phyloP scores from a whole-genome alignment of 345 rosid genomes.

The Arabis hirsuta region DNA sequence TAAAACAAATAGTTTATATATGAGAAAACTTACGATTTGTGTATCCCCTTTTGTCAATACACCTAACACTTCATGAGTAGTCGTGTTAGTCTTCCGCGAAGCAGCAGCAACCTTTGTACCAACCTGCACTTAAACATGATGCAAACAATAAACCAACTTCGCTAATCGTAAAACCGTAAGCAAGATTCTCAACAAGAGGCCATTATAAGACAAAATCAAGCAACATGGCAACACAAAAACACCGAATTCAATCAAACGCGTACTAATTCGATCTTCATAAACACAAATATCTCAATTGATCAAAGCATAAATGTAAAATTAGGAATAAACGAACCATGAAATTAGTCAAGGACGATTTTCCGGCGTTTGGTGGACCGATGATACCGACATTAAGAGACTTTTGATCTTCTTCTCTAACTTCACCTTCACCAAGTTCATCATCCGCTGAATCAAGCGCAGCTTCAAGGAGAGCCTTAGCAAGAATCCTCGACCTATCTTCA shows the following conservation, averaged over 20 bases:
- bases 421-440: constrained; percentile 61
- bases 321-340: constrained; percentile 57
- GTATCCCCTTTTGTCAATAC: constrained; percentile 81
- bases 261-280: background rate
- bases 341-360: constrained; percentile 89
- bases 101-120: constrained; percentile 96
- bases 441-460: constrained; percentile 74
- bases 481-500: constrained; percentile 53
- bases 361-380: constrained; percentile 95
- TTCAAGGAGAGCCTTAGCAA: constrained; percentile 74
- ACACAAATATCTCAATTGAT: constrained; percentile 6
- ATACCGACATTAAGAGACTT: constrained; percentile 89
- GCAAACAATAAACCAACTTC: constrained; percentile 15
- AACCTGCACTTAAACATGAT: constrained; percentile 51
- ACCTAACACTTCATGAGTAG: constrained; percentile 91
- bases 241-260: background rate
- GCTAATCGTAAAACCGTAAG: background rate
- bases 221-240: background rate
- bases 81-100: constrained; percentile 95
- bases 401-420: constrained; percentile 88
- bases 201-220: background rate
- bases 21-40: constrained; percentile 66
- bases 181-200: background rate
- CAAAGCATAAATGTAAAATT: background rate
- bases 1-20: background rate